Evolutionary conservation across 2,329 filamentous ascomycete genomes (phyloP), one percentile per base, ranked within the genome.

Genomic region (Emmonsiellopsis sp.): DNA sequence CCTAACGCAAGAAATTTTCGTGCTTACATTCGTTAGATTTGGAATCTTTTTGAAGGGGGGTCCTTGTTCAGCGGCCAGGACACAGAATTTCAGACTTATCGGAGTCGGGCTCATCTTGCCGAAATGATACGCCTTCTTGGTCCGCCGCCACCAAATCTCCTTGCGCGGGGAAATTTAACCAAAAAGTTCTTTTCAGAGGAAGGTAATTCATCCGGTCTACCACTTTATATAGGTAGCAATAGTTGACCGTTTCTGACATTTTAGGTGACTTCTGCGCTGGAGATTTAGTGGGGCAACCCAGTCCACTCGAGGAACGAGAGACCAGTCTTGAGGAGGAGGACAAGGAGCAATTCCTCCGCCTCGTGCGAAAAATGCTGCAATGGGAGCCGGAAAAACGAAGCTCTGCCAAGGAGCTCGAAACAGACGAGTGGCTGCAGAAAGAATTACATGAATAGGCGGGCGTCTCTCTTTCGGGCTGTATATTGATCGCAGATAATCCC

Each of bases 101-200:
- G 69, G 8, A 74, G 70, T 51, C 66, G 72, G 51, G 73, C 73
- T 0, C 75, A 77, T 59, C 70, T 79, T 17, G 74, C 75, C 1
- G 73, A 79, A 54, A 77, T 79, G 2, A 70, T 76, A 11, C 64
- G 57, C 5, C 60, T 79, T 3, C 70, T 79, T 42, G 76, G 75
- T 0, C 65, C 64, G 1, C 74, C 74, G 1, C 72, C 74, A 2
- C 51, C 58, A 1, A 58, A 55, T 2, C 61, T 77, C 3, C 62
- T 74, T 60, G 52, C 58, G 0, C 61, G 48, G 9, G 71, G 69
- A 2, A 58, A 61, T 5, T 52, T 59, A 6, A 70, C 52, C 1
- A 39, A 57, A 2, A 71, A 70, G 46, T 76, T 73, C 60, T 76
- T 75, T 49, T 65, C 68, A 0, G 56, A 66, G 3, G 49, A 66